Evolutionary conservation across 345 rosid genomes (phyloP).

Genomic region (Lenwebbia sp.): DNA sequence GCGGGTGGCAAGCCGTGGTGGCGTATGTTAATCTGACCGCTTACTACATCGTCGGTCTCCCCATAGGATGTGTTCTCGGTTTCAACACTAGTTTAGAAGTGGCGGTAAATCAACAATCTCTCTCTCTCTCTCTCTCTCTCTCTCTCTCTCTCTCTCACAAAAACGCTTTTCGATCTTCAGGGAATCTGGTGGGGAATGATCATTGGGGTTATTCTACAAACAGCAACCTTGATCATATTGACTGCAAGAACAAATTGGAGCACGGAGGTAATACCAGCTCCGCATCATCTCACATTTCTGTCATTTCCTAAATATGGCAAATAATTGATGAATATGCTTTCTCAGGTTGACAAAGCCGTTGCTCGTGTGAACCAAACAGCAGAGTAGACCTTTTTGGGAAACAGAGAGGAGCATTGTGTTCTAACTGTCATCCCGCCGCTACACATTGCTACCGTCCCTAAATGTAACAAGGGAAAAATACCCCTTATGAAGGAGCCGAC

Average conservation of each 20-base stretch:
- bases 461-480: background rate
- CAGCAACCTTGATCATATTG: constrained; percentile 44
- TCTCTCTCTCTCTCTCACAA: background rate
- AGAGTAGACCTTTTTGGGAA: background rate
- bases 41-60: constrained; percentile 84
- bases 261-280: constrained; percentile 39
- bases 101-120: constrained; percentile 34
- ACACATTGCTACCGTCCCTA: background rate
- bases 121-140: background rate
- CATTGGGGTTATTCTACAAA: constrained; percentile 59
- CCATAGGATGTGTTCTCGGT: constrained; percentile 78
- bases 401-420: background rate
- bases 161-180: constrained; percentile 12
- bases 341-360: constrained; percentile 59
- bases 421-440: background rate
- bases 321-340: background rate
- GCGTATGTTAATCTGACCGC: constrained; percentile 69
- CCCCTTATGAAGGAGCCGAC: background rate
- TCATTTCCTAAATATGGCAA: background rate
- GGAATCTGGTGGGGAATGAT: constrained; percentile 99
- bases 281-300: background rate
- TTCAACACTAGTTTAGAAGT: constrained; percentile 71
- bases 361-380: constrained; percentile 37
- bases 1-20: constrained; percentile 90
- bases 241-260: constrained; percentile 75